Evolutionary conservation across 371 early-diverging fungal species (phyloP).

Genomic region (Parasitella parasitica): DNA sequence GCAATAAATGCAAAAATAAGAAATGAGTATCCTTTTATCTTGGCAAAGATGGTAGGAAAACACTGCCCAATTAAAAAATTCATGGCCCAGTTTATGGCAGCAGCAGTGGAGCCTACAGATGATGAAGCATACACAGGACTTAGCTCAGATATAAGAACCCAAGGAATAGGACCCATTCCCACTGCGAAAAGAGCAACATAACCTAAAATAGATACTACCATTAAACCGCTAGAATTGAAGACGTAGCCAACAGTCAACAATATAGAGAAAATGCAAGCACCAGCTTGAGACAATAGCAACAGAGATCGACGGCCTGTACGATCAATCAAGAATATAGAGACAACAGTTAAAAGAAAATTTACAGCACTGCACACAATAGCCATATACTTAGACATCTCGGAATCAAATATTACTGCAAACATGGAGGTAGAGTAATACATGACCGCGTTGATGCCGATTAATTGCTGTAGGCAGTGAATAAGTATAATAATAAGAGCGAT

Average conservation of each 20-base stretch:
- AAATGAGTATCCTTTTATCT: slow-evolving; percentile 65
- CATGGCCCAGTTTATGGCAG: slow-evolving; percentile 63
- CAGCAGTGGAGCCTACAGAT: slow-evolving; percentile 47
- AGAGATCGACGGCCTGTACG: slow-evolving; percentile 39
- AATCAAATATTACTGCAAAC: slow-evolving; percentile 39
- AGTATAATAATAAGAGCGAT: slow-evolving; percentile 49
- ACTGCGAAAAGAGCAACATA: slow-evolving; percentile 79
- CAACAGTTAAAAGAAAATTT: slow-evolving; percentile 55
- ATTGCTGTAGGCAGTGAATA: slow-evolving; percentile 67
- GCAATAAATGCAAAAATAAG: slow-evolving; percentile 49
- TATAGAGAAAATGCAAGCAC: slow-evolving; percentile 53
- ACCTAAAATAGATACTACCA: slow-evolving; percentile 64
- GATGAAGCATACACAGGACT: slow-evolving; percentile 63
- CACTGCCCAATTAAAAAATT: slow-evolving; percentile 53
- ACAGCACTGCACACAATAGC: slow-evolving; percentile 58
- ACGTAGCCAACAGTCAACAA: slow-evolving; percentile 58
- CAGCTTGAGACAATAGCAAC: slow-evolving; percentile 61
- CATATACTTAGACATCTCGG: slow-evolving; percentile 52
- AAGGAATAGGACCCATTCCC: slow-evolving; percentile 82
- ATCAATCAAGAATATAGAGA: slow-evolving; percentile 47
- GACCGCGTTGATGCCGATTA: slow-evolving; percentile 84
- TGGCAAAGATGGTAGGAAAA: slow-evolving; percentile 59
- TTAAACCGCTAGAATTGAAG: slow-evolving; percentile 40
- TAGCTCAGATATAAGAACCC: slow-evolving; percentile 71
- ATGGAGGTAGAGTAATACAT: slow-evolving; percentile 75